Evolutionary conservation across 352 stramenopile genomes (phyloP).

Genomic region (Saprolegnia parasitica): DNA sequence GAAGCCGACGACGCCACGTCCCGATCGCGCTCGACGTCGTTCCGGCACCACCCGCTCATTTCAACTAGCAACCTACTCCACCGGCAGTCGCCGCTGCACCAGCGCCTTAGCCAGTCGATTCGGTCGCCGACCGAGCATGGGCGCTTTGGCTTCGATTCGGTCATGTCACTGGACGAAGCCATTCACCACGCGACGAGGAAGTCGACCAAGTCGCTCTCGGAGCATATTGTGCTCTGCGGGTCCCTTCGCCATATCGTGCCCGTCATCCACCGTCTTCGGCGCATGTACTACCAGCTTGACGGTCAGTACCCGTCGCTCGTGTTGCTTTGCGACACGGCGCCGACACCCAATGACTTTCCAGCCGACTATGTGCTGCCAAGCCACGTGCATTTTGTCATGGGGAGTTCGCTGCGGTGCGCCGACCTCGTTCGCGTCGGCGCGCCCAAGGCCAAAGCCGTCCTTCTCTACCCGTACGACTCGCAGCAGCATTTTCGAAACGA

Average conservation of each 20-base stretch:
- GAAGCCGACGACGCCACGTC: neutral
- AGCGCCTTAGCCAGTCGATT: neutral
- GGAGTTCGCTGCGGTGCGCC: conserved; percentile 46
- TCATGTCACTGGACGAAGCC: neutral
- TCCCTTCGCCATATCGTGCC: conserved; percentile 23
- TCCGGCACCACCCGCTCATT: conserved; percentile 9
- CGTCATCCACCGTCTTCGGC: conserved; percentile 8
- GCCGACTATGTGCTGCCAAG: conserved; percentile 32
- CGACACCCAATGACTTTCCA: conserved; percentile 27
- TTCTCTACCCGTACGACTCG: conserved; percentile 52
- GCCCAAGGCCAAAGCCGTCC: conserved; percentile 38
- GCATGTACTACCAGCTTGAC: conserved; percentile 13
- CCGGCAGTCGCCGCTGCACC: neutral
- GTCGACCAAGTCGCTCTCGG: conserved; percentile 10
- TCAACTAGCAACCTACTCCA: conserved; percentile 26
- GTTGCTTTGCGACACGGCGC: conserved; percentile 30
- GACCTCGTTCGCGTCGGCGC: conserved; percentile 48
- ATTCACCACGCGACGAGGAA: conserved; percentile 5
- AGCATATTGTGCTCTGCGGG: conserved; percentile 34
- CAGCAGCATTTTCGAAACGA: conserved; percentile 32
- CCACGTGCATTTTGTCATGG: conserved; percentile 45
- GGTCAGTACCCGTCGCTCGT: conserved; percentile 22
- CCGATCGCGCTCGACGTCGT: conserved; percentile 8
- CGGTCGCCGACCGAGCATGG: neutral
- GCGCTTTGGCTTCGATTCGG: neutral